Evolutionary conservation across 2,329 filamentous ascomycete species (phyloP).

Genomic region (Dryadomyces quercivorus): DNA sequence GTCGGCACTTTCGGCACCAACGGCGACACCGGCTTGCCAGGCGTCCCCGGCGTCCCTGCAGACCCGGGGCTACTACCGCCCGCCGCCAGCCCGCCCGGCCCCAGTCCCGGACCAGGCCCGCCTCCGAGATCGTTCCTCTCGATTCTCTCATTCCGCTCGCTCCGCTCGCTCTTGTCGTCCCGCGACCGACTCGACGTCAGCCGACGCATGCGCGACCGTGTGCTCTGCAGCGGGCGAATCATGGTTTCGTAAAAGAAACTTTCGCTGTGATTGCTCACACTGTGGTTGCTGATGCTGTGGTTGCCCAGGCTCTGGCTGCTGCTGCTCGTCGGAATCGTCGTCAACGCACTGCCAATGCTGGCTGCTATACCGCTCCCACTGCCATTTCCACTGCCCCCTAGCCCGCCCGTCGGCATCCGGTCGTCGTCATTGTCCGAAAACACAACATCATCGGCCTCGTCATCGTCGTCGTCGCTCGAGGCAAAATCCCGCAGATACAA

Average conservation of each 20-base stretch:
- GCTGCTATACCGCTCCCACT: not conserved
- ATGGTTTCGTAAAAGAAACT: conserved; percentile 46
- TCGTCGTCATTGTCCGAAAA: conserved; percentile 69
- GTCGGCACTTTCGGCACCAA: not conserved
- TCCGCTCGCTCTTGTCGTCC: conserved; percentile 16
- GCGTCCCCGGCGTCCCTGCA: not conserved
- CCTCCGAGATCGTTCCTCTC: too few relatives aligned
- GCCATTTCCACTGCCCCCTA: not conserved
- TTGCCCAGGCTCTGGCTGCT: not conserved
- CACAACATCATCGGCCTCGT: conserved; percentile 44
- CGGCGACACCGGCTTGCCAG: not conserved
- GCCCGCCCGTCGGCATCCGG: conserved; percentile 23
- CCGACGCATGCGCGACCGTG: conserved; percentile 46
- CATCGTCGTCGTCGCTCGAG: conserved; percentile 56
- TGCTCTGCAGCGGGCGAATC: conserved; percentile 46
- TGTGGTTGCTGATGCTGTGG: not conserved
- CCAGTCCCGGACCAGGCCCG: not conserved
- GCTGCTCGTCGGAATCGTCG: not conserved
- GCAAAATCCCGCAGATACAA: conserved; percentile 49
- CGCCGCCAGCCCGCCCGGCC: not conserved
- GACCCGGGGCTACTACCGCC: not conserved
- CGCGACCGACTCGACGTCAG: conserved; percentile 44
- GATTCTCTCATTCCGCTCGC: not conserved
- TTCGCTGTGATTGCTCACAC: not conserved
- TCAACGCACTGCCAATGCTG: not conserved